Conservation (phyloP, 306 rosid genomes). For the Spatholobus suberectus region DNA sequence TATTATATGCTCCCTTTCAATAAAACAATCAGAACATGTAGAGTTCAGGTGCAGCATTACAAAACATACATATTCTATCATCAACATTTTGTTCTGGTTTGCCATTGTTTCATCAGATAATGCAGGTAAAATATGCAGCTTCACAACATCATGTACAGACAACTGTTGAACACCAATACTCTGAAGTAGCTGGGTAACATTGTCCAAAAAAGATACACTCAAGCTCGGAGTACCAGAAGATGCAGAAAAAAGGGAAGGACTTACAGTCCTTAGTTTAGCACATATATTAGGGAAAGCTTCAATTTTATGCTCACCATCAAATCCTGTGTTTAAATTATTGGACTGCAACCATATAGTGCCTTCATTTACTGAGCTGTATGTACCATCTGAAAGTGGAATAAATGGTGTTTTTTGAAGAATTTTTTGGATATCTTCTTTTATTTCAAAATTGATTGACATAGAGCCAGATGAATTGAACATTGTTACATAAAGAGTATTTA, state of each 20-base stretch:
- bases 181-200: conserved; percentile 63
- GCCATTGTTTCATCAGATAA: conserved; percentile 55
- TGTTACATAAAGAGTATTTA: conserved; percentile 59
- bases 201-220: conserved; percentile 52
- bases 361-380: conserved; percentile 69
- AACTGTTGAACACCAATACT: conserved; percentile 82
- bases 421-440: conserved; percentile 52
- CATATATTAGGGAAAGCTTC: conserved; percentile 75
- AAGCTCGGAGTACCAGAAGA: conserved; percentile 55
- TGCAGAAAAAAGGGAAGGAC: conserved; percentile 68
- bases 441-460: conserved; percentile 47
- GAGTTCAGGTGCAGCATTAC: conserved; percentile 79
- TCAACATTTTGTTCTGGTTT: conserved; percentile 53
- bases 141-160: conserved; percentile 90
- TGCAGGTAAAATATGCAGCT: conserved; percentile 81
- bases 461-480: conserved; percentile 56
- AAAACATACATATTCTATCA: conserved; percentile 87
- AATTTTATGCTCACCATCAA: conserved; percentile 60
- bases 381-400: conserved; percentile 93
- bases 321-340: conserved; percentile 54
- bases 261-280: conserved; percentile 74
- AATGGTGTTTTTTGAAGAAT: conserved; percentile 62
- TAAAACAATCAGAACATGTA: conserved; percentile 71
- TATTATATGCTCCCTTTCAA: conserved; percentile 66
- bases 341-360: conserved; percentile 89